A percentile compares a stretch with the other conserved stretches of the same genome.
phyloP scores from a whole-genome alignment of 495 filamentous ascomycete genomes.

The Podospora australis region DNA sequence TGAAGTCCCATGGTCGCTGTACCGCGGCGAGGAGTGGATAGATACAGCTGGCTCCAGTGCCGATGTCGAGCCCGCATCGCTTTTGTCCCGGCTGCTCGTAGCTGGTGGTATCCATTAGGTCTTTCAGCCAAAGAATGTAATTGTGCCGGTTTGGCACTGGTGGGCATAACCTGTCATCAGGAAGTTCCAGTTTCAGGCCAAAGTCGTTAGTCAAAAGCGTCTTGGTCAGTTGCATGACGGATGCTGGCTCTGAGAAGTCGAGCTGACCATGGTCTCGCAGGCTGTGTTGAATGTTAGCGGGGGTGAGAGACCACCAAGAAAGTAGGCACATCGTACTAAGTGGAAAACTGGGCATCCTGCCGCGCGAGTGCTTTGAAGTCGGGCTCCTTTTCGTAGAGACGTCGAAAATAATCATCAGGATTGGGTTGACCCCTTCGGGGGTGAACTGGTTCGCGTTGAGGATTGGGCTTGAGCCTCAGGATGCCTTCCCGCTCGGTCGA shows the following conservation, averaged over 20 bases:
- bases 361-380: constrained; percentile 32
- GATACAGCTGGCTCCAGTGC: constrained; percentile 84
- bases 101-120: constrained; percentile 68
- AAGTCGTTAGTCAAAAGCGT: constrained; percentile 73
- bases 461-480: neutral
- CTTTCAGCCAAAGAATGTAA: constrained; percentile 87
- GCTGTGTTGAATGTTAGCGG: constrained; percentile 12
- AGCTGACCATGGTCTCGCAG: constrained; percentile 59
- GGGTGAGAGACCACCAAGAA: neutral
- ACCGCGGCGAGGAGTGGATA: constrained; percentile 80
- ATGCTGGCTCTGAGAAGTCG: constrained; percentile 74
- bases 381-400: constrained; percentile 28
- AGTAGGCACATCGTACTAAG: constrained; percentile 9
- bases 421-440: neutral
- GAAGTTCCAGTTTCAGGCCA: constrained; percentile 60
- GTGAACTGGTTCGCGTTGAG: too few species aligned
- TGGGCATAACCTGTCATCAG: constrained; percentile 79
- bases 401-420: constrained; percentile 30
- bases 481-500: neutral
- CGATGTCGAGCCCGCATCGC: constrained; percentile 77
- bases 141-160: constrained; percentile 81
- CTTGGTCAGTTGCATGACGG: constrained; percentile 77
- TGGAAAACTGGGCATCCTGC: constrained; percentile 26
- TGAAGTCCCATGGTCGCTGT: constrained; percentile 58
- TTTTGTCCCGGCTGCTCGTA: constrained; percentile 47